These are phyloP conservation scores for Musa balbisiana DNA, from an alignment of 202 grass and related monocot species.

Conservation along the genomic window DNA sequence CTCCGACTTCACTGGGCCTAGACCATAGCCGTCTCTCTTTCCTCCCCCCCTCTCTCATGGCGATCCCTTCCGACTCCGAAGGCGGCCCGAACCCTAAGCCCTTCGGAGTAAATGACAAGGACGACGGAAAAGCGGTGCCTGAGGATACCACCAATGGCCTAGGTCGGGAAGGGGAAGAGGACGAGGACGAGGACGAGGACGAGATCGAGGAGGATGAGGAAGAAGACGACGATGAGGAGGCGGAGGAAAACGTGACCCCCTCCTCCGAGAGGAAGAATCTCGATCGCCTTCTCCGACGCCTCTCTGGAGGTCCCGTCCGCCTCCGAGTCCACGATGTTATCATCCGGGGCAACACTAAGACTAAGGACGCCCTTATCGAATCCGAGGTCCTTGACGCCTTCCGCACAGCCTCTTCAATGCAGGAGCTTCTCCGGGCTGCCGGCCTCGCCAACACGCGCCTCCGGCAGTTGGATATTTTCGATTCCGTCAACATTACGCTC, in stretches of 20 bases:
- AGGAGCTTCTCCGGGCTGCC: slow-evolving; percentile 63
- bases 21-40: slow-evolving; percentile 9
- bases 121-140: background rate
- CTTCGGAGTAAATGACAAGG: background rate
- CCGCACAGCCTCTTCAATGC: slow-evolving; percentile 49
- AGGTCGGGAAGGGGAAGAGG: background rate
- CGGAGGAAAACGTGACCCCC: slow-evolving; percentile 9
- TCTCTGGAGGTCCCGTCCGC: slow-evolving; percentile 40
- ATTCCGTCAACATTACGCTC: slow-evolving; percentile 71
- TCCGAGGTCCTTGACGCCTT: slow-evolving; percentile 70
- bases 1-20: background rate
- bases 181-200: slow-evolving; percentile 35
- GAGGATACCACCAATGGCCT: too few species aligned
- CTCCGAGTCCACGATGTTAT: slow-evolving; percentile 87
- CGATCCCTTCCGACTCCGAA: slow-evolving; percentile 24
- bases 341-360: slow-evolving; percentile 83
- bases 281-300: slow-evolving; percentile 38
- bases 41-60: slow-evolving; percentile 34
- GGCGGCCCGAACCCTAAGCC: slow-evolving; percentile 25
- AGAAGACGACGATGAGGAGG: slow-evolving; percentile 35
- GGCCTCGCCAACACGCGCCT: slow-evolving; percentile 49
- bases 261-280: slow-evolving; percentile 47
- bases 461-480: slow-evolving; percentile 58
- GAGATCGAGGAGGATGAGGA: slow-evolving; percentile 38
- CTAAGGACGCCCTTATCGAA: slow-evolving; percentile 68